These are phyloP conservation scores for Fusarium humuli DNA, from an alignment of 2,329 filamentous ascomycete species.

Conservation along the genomic window DNA sequence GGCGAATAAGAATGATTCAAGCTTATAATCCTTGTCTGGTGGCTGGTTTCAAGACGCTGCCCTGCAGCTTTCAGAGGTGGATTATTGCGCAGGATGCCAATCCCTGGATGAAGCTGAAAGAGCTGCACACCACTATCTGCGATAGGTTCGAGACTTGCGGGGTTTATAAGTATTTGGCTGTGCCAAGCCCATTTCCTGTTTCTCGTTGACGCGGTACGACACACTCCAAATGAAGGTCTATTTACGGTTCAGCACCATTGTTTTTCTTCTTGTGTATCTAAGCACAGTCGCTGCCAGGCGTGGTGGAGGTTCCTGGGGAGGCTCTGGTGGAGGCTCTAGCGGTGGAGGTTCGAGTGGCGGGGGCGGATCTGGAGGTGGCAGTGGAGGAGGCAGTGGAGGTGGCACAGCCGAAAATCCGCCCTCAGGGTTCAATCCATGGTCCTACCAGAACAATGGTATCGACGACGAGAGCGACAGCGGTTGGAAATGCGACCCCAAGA, in stretches of 20 bases:
- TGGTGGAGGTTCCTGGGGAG: neutral
- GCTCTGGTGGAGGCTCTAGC: neutral
- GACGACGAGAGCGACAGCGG: neutral
- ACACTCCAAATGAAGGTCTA: neutral
- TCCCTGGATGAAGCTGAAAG: neutral
- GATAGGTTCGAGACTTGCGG: neutral
- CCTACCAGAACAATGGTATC: neutral
- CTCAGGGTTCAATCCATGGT: neutral
- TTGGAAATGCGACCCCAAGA: neutral
- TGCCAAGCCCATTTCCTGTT: neutral
- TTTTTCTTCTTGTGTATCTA: neutral
- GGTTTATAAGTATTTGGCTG: accelerated
- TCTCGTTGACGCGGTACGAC: neutral
- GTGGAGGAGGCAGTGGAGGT: neutral
- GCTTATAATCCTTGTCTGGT: neutral
- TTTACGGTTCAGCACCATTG: neutral
- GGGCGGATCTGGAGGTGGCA: neutral
- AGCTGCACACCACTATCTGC: neutral
- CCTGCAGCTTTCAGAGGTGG: neutral
- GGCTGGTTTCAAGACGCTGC: neutral
- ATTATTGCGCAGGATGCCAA: neutral
- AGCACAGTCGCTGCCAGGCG: neutral
- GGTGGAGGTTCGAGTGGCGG: no score
- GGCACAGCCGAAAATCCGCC: neutral
- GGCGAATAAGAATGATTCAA: neutral